Conservation (phyloP, 345 rosid genomes). For the Geranium brycei region DNA sequence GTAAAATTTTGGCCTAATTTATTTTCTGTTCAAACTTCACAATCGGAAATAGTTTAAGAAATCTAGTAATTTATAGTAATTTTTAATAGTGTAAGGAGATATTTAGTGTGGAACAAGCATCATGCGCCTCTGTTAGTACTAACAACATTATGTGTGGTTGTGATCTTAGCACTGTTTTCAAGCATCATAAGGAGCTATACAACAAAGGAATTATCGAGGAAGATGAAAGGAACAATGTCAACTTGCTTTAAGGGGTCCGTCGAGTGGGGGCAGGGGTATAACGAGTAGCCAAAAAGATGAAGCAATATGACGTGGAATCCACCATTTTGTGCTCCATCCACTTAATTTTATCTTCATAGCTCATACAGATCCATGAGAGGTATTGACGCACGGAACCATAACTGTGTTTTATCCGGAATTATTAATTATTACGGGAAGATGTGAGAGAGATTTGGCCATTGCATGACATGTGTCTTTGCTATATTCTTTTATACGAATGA, state of each 20-base stretch:
- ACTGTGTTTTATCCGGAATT: background rate
- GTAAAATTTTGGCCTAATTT: background rate
- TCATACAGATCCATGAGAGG: background rate
- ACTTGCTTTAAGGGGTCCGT: background rate
- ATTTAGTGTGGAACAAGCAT: conserved; percentile 28
- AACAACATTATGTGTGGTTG: conserved; percentile 6
- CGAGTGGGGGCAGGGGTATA: background rate
- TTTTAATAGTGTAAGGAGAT: conserved; percentile 13
- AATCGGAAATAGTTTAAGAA: background rate
- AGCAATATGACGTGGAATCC: conserved; percentile 11
- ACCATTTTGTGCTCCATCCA: conserved; percentile 10
- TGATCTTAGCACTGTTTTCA: conserved; percentile 1
- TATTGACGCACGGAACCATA: background rate
- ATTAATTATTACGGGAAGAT: background rate
- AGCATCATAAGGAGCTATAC: background rate
- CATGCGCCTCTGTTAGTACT: conserved; percentile 14
- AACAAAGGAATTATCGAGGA: background rate
- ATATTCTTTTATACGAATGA: too few relatives aligned
- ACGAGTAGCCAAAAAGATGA: conserved; percentile 5
- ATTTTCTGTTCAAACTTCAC: conserved; percentile 5
- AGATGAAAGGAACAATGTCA: background rate
- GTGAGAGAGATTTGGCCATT: background rate
- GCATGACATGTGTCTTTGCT: background rate
- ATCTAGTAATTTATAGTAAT: conserved; percentile 5
- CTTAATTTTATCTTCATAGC: background rate